These are phyloP conservation scores for Craspedostauros australis DNA, from an alignment of 108 stramenopile species.

Conservation along the genomic window DNA sequence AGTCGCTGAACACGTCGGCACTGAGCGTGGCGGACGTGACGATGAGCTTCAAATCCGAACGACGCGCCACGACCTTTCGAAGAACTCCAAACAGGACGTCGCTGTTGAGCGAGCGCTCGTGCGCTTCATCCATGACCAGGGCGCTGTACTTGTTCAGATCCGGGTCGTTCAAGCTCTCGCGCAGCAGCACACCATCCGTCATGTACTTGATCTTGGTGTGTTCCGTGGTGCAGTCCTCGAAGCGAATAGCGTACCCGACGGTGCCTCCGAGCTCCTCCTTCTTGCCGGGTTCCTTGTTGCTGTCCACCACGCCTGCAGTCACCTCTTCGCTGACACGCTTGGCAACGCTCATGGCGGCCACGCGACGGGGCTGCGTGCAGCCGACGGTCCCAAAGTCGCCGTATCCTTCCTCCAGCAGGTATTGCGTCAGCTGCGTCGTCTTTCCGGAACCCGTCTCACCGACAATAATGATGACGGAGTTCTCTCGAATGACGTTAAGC, in stretches of 20 bases:
- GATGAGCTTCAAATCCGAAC: conserved; percentile 95
- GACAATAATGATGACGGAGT: conserved; percentile 86
- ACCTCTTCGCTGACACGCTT: conserved; percentile 97
- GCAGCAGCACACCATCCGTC: conserved; percentile 96
- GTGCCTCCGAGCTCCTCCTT: conserved; percentile 85
- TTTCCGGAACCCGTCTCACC: conserved; percentile 88
- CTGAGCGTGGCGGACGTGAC: conserved; percentile 97
- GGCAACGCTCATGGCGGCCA: conserved; percentile 99
- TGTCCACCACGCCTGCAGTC: conserved; percentile 51
- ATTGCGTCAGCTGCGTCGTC: conserved; percentile 98
- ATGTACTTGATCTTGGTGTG: conserved; percentile 91
- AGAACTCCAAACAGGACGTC: conserved; percentile 98
- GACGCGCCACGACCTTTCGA: conserved; percentile 84
- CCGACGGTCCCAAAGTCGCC: conserved; percentile 92
- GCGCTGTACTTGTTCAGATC: conserved; percentile 92
- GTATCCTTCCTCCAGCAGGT: conserved; percentile 94
- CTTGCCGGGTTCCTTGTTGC: conserved; percentile 44
- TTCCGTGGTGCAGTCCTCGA: conserved; percentile 91
- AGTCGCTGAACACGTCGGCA: conserved; percentile 90
- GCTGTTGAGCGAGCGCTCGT: conserved; percentile 93
- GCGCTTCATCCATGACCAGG: conserved; percentile 97
- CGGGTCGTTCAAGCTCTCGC: conserved; percentile 92
- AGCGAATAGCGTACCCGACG: conserved; percentile 98
- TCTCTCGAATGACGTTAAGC: conserved; percentile 86
- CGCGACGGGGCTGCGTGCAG: conserved; percentile 94